phyloP scores from a whole-genome alignment of 2,329 filamentous ascomycete species.

The Periconia macrospinosa region DNA sequence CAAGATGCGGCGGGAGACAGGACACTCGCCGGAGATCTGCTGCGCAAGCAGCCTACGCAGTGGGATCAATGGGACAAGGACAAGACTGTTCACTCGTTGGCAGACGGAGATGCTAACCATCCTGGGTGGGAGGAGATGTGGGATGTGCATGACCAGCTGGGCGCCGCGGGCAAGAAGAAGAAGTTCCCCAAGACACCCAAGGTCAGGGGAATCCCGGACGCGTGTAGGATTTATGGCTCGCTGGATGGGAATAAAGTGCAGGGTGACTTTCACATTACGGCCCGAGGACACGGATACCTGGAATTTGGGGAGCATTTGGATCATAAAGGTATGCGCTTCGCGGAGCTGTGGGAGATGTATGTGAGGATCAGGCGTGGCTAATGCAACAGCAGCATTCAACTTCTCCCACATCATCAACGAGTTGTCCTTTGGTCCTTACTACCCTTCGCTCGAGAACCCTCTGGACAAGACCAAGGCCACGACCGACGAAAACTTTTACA shows the following conservation, averaged over 20 bases:
- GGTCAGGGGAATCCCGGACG: conserved; percentile 63
- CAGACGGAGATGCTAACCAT: conserved; percentile 33
- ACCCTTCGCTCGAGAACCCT: conserved; percentile 89
- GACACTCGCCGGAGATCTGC: conserved; percentile 75
- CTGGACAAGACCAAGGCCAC: conserved; percentile 86
- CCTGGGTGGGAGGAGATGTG: conserved; percentile 66
- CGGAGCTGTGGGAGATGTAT: too few relatives aligned
- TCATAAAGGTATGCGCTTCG: conserved; percentile 66
- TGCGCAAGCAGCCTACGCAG: conserved; percentile 74
- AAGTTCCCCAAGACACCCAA: conserved; percentile 74
- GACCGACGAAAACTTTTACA: conserved; percentile 79
- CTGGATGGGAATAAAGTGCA: conserved; percentile 95
- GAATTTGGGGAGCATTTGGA: conserved; percentile 80
- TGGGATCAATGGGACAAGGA: conserved; percentile 81
- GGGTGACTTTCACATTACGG: conserved; percentile 97
- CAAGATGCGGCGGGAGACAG: conserved; percentile 93
- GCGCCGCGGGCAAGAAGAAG: conserved; percentile 66
- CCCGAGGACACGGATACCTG: conserved; percentile 90
- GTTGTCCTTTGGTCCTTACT: conserved; percentile 95
- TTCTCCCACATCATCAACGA: conserved; percentile 97
- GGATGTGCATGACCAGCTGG: conserved; percentile 89
- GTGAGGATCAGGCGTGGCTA: conserved; percentile 2
- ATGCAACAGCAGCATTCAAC: conserved; percentile 72
- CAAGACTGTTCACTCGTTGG: conserved; percentile 58
- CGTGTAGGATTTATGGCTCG: conserved; percentile 87